Evolutionary conservation across 306 rosid species (phyloP), one percentile per base, ranked within the genome.

Genomic region (Lablab purpureus): DNA sequence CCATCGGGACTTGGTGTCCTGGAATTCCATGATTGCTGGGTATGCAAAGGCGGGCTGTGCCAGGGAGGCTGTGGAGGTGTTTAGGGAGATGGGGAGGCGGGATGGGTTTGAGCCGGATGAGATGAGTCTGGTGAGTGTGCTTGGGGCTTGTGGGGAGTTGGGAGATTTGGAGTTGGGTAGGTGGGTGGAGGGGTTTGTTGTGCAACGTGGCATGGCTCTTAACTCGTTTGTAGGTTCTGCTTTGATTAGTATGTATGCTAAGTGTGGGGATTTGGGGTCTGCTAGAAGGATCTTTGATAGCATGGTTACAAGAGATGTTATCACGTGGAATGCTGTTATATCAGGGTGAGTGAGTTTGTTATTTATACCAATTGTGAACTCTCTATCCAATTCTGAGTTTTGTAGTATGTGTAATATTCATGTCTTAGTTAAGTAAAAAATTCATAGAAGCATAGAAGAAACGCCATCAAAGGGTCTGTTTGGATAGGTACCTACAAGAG

Each of bases 321-420:
- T 92, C 67, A 88, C 95, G 1, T 94, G 98, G 98, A 94, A 94
- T 88, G 91, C 98, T 75, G 84, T 88, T 84, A 92, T 94, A 71
- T 80, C 97, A 19, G 97, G 97, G 98, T 88, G 81, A 83, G 92
- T 75, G 13, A 36, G 0, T n/a, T 21, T 34, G 17, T n/a, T n/a
- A n/a, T n/a, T n/a, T n/a, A n/a, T n/a, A n/a, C n/a, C n/a, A n/a
- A n/a, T n/a, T n/a, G n/a, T n/a, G n/a, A n/a, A n/a, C n/a, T n/a
- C n/a, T n/a, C n/a, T n/a, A n/a, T n/a, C n/a, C n/a, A n/a, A n/a
- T n/a, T n/a, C n/a, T n/a, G n/a, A n/a, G n/a, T n/a, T n/a, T n/a
- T n/a, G n/a, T n/a, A n/a, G n/a, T n/a, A n/a, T n/a, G n/a, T n/a
- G n/a, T n/a, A n/a, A n/a, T n/a, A n/a, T n/a, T n/a, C n/a, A n/a